Evolutionary conservation across 148 eudicot genomes (phyloP).

Genomic region (Cornus kousa): DNA sequence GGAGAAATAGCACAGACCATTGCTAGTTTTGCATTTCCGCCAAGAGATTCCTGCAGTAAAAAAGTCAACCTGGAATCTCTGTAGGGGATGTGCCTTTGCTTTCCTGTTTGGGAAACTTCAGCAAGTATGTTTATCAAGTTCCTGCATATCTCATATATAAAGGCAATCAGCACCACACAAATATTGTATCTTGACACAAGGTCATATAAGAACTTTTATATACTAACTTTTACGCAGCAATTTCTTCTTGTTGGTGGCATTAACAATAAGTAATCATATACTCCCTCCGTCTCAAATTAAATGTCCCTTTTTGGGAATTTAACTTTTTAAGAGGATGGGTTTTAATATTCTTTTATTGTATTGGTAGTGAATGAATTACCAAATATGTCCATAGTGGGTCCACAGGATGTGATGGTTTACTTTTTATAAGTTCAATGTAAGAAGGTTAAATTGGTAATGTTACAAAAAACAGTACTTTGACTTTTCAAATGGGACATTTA

Average conservation of each 20-base stretch:
- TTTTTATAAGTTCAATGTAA: no score
- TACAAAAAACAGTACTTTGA: no score
- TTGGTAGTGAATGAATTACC: no score
- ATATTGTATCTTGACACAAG: neutral
- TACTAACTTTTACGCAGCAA: neutral
- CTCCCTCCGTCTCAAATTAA: no score
- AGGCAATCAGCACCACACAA: slow-evolving; percentile 27
- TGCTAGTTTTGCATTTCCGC: slow-evolving; percentile 97
- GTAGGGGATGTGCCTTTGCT: slow-evolving; percentile 93
- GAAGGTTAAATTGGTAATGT: no score
- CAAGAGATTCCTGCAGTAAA: slow-evolving; percentile 95
- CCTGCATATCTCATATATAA: slow-evolving; percentile 45
- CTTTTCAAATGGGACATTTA: no score
- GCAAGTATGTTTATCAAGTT: slow-evolving; percentile 94
- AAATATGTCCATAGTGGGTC: no score
- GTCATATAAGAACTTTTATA: neutral
- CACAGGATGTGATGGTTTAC: no score
- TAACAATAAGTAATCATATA: neutral
- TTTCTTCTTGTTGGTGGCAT: neutral
- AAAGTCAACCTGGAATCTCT: slow-evolving; percentile 96
- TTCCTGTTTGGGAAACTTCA: slow-evolving; percentile 97
- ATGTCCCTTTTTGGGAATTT: no score
- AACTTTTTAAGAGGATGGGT: no score
- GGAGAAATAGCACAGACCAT: slow-evolving; percentile 99
- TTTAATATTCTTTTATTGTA: no score